phyloP scores from a whole-genome alignment of 805 yeast species.

The Candida ortonii region DNA sequence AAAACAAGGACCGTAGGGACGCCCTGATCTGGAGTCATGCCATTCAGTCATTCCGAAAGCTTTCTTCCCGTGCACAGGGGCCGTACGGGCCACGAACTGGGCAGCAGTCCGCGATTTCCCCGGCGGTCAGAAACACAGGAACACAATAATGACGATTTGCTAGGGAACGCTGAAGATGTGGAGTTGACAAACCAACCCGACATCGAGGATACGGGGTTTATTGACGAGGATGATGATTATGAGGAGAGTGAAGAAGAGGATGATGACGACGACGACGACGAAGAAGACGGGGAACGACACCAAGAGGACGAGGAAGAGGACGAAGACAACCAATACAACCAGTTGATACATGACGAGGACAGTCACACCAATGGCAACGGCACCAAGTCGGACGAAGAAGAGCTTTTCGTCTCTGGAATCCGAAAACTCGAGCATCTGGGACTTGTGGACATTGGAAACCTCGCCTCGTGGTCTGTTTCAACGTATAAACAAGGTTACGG shows the following conservation, averaged over 20 bases:
- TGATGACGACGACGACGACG: conserved; percentile 11
- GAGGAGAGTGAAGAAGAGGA: conserved; percentile 12
- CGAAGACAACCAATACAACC: conserved; percentile 13
- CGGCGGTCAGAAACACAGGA: conserved; percentile 1
- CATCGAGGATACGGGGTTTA: conserved; percentile 7
- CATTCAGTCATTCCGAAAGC: conserved; percentile 6
- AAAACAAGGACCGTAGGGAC: no score
- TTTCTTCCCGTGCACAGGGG: conserved; percentile 4
- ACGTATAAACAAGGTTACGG: conserved; percentile 74
- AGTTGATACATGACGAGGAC: conserved; percentile 9
- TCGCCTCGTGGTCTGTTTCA: conserved; percentile 84
- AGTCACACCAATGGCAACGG: conserved; percentile 8
- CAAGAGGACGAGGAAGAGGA: conserved; percentile 12
- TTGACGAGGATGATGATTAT: conserved; percentile 9
- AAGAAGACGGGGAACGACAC: conserved; percentile 7
- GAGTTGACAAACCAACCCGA: conserved; percentile 1
- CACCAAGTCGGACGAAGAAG: conserved; percentile 19
- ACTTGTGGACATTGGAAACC: conserved; percentile 69
- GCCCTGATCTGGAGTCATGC: no score
- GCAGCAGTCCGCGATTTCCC: conserved; percentile 8
- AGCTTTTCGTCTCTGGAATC: conserved; percentile 38
- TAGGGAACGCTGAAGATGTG: background rate
- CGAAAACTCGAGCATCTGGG: conserved; percentile 56
- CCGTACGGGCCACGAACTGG: conserved; percentile 3
- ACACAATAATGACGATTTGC: conserved; percentile 1